Evolutionary conservation across 129 eudicot genomes (phyloP), one percentile per base, ranked within the genome.

Genomic region (Deinandra increscens): DNA sequence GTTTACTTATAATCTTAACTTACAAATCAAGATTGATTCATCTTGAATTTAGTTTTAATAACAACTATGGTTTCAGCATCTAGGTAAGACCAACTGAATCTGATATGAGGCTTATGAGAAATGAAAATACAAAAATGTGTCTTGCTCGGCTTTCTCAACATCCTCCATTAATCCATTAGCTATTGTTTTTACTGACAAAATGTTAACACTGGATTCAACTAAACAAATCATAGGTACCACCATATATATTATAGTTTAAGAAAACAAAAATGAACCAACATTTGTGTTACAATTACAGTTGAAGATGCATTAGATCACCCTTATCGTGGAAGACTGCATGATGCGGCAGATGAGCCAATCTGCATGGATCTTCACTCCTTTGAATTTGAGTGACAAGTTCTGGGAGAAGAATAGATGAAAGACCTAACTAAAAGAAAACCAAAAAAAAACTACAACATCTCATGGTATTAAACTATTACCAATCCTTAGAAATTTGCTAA

Each of bases 271-370:
- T 51, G 23, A 67, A 60, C 17, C 23, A 41, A 66, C 13, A 43
- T 23, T 74, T 51, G 17, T 71, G 7, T 77, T 14, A 34, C 49
- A n/a, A 7, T 19, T 79, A 77, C 89, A 91, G 97, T 91, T 58
- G 97, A 85, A 67, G 85, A 75, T 78, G 97, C 97, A 61, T 81
- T 91, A 75, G 91, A 85, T 38, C 97, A 91, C 79, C 97, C 97
- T 2, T 91, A 85, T 62, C 86, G 87, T 48, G 95, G 83, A 22
- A 87, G 81, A 75, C 69, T 91, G 65, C 97, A 91, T 20, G 97
- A 91, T 73, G 65, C 69, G 65, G 89, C 97, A 13, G 97, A 91
- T 71, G 97, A 91, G 49, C 97, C 97, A 36, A 75, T 87, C 15
- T 91, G 97, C 76, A 0, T 64, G 6, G 64, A 79, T n/a, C 75